A percentile compares a stretch with the other conserved stretches of the same genome.
phyloP scores from a whole-genome alignment of 1,139 yeast genomes.

The Sugiyamaella japonica region DNA sequence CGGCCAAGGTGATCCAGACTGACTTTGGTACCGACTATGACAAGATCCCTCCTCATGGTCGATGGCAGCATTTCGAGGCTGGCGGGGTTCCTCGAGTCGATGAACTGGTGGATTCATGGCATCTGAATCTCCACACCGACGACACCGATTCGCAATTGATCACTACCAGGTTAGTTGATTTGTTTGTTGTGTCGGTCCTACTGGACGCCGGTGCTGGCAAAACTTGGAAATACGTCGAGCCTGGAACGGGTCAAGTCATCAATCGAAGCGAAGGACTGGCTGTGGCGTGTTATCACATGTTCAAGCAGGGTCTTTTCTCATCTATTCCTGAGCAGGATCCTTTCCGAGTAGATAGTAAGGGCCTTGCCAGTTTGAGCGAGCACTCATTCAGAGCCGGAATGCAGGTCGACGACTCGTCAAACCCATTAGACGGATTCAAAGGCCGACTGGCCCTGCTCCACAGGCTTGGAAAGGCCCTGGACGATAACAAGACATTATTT shows the following conservation, averaged over 20 bases:
- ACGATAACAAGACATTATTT: conserved; percentile 43
- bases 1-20: conserved; percentile 44
- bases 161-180: conserved; percentile 53
- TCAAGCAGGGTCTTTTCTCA: conserved; percentile 50
- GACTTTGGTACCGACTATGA: conserved; percentile 45
- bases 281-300: conserved; percentile 56
- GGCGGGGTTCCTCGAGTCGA: conserved; percentile 48
- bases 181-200: conserved; percentile 57
- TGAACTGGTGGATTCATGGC: conserved; percentile 43
- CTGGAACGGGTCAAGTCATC: conserved; percentile 34
- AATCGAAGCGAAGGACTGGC: conserved; percentile 61
- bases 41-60: conserved; percentile 59
- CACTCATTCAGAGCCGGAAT: conserved; percentile 42
- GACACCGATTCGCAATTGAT: conserved; percentile 43
- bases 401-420: conserved; percentile 45
- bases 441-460: conserved; percentile 51
- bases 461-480: conserved; percentile 49
- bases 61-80: conserved; percentile 62
- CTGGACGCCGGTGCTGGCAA: conserved; percentile 67
- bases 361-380: conserved; percentile 40
- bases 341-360: conserved; percentile 47
- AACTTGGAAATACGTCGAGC: conserved; percentile 49
- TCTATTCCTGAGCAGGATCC: conserved; percentile 33
- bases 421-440: conserved; percentile 53
- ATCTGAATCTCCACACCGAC: not conserved